Percentiles rank a stretch among this genome's conserved stretches.
Evolutionary conservation across 139 green algal species (phyloP).

Genomic region (Chlamydomonas sphaeroides): DNA sequence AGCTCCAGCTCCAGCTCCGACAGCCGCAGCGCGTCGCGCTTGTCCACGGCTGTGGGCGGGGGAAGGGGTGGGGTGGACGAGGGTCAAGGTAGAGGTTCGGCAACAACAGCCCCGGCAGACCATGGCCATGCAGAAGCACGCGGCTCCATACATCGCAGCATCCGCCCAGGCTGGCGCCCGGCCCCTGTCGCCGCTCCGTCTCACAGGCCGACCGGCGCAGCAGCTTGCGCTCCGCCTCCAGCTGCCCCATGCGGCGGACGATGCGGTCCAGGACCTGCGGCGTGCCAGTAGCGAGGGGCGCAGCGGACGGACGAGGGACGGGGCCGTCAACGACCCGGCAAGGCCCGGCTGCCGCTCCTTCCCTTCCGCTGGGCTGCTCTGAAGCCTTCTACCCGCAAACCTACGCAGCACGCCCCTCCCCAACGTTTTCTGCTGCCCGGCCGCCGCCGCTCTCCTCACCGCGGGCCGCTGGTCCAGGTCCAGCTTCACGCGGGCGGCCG

Average conservation of each 20-base stretch:
- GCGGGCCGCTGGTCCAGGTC: constrained; percentile 49
- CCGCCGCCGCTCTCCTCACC: too few relatives aligned
- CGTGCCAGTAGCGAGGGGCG: constrained; percentile 71
- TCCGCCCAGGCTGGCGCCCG: too few relatives aligned
- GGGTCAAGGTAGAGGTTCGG: not conserved
- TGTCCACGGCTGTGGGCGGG: constrained; percentile 45
- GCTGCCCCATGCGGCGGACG: constrained; percentile 60
- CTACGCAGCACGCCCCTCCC: too few relatives aligned
- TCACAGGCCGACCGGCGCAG: constrained; percentile 39
- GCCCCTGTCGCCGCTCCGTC: not conserved
- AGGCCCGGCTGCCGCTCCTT: too few relatives aligned
- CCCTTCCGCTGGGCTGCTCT: too few relatives aligned
- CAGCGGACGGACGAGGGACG: too few relatives aligned
- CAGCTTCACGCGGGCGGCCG: constrained; percentile 93
- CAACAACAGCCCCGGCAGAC: too few relatives aligned
- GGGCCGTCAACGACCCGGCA: too few relatives aligned
- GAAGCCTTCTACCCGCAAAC: too few relatives aligned
- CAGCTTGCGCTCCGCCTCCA: constrained; percentile 90
- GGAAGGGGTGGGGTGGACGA: not conserved
- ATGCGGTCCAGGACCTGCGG: constrained; percentile 88
- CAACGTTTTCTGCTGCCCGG: too few relatives aligned
- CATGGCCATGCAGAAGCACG: too few relatives aligned
- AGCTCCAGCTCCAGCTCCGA: constrained; percentile 83
- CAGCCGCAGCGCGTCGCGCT: constrained; percentile 64
- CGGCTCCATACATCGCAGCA: too few relatives aligned